Evolutionary conservation across 1,284 basidiomycete genomes (phyloP).

Genomic region (Melampsora americana): DNA sequence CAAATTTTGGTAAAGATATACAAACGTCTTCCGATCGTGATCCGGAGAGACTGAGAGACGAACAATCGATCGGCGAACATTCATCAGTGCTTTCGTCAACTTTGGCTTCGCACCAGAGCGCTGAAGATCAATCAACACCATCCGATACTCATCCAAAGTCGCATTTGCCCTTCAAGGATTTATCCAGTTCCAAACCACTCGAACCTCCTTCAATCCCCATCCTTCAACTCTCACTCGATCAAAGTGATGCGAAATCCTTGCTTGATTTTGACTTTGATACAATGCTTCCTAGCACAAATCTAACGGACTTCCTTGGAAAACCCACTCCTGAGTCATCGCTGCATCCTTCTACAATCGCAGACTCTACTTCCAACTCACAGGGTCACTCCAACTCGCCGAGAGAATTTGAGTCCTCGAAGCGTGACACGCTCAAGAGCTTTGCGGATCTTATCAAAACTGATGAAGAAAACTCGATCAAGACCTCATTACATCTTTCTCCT

Average conservation of each 20-base stretch:
- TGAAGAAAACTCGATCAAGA: background rate
- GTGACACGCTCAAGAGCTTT: background rate
- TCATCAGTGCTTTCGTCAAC: background rate
- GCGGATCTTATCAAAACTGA: background rate
- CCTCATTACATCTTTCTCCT: background rate
- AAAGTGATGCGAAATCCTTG: background rate
- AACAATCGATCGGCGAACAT: background rate
- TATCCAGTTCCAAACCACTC: background rate
- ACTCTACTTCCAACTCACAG: background rate
- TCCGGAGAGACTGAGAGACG: background rate
- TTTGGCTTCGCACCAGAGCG: background rate
- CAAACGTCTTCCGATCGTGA: background rate
- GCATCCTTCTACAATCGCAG: background rate
- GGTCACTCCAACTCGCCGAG: background rate
- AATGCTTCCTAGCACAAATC: background rate
- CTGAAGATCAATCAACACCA: background rate
- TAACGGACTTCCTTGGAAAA: background rate
- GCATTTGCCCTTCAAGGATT: background rate
- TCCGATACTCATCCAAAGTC: background rate
- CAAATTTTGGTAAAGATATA: background rate
- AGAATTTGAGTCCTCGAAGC: background rate
- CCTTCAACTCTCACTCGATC: conserved; percentile 8
- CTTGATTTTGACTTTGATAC: background rate
- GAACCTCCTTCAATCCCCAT: background rate
- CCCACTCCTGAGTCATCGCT: background rate